Conservation (phyloP, 768 basidiomycete genomes). For the Paxillus rubicundulus region DNA sequence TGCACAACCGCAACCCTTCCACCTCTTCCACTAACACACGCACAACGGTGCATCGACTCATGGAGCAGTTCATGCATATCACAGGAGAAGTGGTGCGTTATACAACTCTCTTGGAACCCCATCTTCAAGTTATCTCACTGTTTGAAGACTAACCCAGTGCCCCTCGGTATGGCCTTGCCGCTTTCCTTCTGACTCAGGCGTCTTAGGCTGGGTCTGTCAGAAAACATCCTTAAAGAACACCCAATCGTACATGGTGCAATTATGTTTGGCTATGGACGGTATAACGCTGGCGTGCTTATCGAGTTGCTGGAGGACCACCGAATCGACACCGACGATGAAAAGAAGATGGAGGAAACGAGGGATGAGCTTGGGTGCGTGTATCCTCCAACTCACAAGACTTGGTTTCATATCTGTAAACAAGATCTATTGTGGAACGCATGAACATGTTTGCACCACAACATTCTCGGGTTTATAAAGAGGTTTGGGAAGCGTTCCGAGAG, state of each 20-base stretch:
- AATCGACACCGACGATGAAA: slow-evolving; percentile 9
- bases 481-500: not conserved
- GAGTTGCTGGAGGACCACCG: slow-evolving; percentile 8
- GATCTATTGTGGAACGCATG: slow-evolving; percentile 16
- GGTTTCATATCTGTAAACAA: slow-evolving; percentile 1
- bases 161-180: slow-evolving; percentile 12
- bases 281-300: slow-evolving; percentile 15
- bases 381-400: not conserved
- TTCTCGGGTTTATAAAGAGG: slow-evolving; percentile 21
- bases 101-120: not conserved
- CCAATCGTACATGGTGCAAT: slow-evolving; percentile 14
- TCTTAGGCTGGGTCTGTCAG: slow-evolving; percentile 3
- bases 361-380: slow-evolving; percentile 14
- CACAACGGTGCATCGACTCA: not conserved
- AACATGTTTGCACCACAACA: slow-evolving; percentile 21
- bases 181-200: not conserved
- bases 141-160: slow-evolving; percentile 13
- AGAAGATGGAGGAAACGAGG: slow-evolving; percentile 10
- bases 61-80: slow-evolving; percentile 10
- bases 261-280: slow-evolving; percentile 23
- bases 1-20: no score
- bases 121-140: slow-evolving; percentile 6
- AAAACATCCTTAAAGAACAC: slow-evolving; percentile 15
- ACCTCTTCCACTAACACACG: not conserved
- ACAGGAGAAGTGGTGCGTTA: slow-evolving; percentile 18